These are phyloP conservation scores for Fusarium poae DNA, from an alignment of 2,329 filamentous ascomycete species.

Conservation along the genomic window DNA sequence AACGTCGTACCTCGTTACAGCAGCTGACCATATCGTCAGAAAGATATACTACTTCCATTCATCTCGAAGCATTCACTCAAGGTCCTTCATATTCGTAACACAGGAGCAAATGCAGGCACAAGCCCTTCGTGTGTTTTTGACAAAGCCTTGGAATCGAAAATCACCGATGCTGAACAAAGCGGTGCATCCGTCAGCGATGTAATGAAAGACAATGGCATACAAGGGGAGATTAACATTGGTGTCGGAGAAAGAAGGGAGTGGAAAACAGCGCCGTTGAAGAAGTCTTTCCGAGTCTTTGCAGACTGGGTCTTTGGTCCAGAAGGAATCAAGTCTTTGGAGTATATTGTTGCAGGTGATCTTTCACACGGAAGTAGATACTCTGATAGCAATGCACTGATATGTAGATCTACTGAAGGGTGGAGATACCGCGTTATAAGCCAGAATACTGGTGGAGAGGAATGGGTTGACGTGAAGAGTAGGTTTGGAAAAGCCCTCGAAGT, in stretches of 20 bases:
- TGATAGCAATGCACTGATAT: neutral
- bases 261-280: neutral
- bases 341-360: fast-evolving
- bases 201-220: fast-evolving
- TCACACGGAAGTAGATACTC: neutral
- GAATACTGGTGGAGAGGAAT: neutral
- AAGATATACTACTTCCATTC: neutral
- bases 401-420: fast-evolving
- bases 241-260: neutral
- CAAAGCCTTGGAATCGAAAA: neutral
- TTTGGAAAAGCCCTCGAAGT: neutral
- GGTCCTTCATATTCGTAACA: constrained; percentile 12
- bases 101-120: neutral
- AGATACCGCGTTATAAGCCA: neutral
- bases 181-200: neutral
- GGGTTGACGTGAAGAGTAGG: neutral
- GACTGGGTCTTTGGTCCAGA: neutral
- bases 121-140: neutral
- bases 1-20: fast-evolving
- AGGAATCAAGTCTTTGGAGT: neutral
- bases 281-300: neutral
- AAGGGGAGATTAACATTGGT: fast-evolving
- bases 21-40: neutral
- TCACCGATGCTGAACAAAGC: neutral
- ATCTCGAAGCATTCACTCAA: neutral